A percentile compares a stretch with the other conserved stretches of the same genome.
Evolutionary conservation across 352 stramenopile genomes (phyloP).

Genomic region (Globisporangium emineosum): DNA sequence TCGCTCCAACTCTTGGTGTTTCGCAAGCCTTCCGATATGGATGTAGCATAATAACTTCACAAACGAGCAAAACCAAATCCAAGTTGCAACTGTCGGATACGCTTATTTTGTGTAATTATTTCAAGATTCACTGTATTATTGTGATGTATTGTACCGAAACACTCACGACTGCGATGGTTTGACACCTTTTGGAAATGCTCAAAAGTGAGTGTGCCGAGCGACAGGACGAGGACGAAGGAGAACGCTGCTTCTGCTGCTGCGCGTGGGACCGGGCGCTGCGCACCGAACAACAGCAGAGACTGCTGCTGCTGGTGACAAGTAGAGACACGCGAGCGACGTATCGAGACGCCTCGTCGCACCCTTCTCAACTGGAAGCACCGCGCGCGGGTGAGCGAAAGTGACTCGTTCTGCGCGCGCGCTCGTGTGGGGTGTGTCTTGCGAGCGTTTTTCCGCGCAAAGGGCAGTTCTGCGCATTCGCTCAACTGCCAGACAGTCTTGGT

Average conservation of each 20-base stretch:
- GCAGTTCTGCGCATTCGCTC: not conserved
- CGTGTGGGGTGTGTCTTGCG: not conserved
- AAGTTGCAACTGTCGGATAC: too few relatives aligned
- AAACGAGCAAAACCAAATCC: too few relatives aligned
- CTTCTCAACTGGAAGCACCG: not conserved
- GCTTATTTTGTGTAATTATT: too few relatives aligned
- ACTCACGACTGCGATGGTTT: too few relatives aligned
- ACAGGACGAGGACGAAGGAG: not conserved
- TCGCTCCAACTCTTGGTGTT: too few relatives aligned
- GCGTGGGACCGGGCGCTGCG: not conserved
- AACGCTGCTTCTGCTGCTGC: not conserved
- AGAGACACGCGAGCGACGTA: not conserved
- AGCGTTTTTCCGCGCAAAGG: slow-evolving; percentile 9
- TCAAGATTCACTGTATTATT: too few relatives aligned
- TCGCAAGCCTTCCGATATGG: too few relatives aligned
- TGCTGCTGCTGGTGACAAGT: not conserved
- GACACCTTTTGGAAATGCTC: too few relatives aligned
- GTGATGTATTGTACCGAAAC: too few relatives aligned
- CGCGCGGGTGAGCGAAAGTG: not conserved
- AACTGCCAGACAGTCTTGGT: slow-evolving; percentile 3
- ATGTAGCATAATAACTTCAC: too few relatives aligned
- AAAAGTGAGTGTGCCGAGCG: too few relatives aligned
- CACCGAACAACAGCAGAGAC: not conserved
- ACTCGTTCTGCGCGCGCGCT: not conserved
- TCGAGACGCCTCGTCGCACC: not conserved